Percentiles rank a stretch among this genome's conserved stretches.
Evolutionary conservation across 2,329 filamentous ascomycete genomes (phyloP).

Genomic region (Peltaster fructicola): DNA sequence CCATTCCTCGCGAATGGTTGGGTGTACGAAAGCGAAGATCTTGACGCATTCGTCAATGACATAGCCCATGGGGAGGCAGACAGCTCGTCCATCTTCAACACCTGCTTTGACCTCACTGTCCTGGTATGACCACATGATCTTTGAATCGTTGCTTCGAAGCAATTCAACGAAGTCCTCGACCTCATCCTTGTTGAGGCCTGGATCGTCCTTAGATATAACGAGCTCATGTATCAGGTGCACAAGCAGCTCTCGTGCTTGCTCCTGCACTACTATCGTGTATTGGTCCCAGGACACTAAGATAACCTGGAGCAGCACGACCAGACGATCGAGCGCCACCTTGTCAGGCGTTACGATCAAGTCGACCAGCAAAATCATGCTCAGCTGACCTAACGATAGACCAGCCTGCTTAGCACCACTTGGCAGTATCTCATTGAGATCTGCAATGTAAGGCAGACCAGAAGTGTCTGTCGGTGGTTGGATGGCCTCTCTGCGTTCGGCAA

Average conservation of each 20-base stretch:
- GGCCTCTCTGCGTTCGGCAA: conserved; percentile 63
- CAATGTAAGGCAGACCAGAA: conserved; percentile 66
- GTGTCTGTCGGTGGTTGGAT: conserved; percentile 56
- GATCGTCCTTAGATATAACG: conserved; percentile 62
- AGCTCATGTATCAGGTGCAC: conserved; percentile 94
- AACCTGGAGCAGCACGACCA: conserved; percentile 77
- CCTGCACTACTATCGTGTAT: conserved; percentile 84
- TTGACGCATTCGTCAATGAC: conserved; percentile 67
- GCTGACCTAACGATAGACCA: conserved; percentile 78
- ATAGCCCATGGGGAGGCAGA: conserved; percentile 73
- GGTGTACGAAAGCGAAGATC: conserved; percentile 71
- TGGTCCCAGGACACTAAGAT: conserved; percentile 94
- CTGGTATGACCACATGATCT: conserved; percentile 86
- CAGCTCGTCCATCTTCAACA: conserved; percentile 51
- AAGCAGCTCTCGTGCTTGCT: conserved; percentile 93
- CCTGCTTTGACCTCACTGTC: conserved; percentile 60
- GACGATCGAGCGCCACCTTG: conserved; percentile 57
- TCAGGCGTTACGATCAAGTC: conserved; percentile 91
- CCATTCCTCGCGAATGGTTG: conserved; percentile 80
- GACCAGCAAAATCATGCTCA: conserved; percentile 83
- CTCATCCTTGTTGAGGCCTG: conserved; percentile 51
- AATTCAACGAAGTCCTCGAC: conserved; percentile 81
- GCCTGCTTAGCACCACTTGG: conserved; percentile 73
- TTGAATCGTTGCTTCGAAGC: conserved; percentile 66
- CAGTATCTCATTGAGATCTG: conserved; percentile 60